These are phyloP conservation scores for Penicillium sp. DNA, from an alignment of 2,329 filamentous ascomycete species.

Conservation along the genomic window DNA sequence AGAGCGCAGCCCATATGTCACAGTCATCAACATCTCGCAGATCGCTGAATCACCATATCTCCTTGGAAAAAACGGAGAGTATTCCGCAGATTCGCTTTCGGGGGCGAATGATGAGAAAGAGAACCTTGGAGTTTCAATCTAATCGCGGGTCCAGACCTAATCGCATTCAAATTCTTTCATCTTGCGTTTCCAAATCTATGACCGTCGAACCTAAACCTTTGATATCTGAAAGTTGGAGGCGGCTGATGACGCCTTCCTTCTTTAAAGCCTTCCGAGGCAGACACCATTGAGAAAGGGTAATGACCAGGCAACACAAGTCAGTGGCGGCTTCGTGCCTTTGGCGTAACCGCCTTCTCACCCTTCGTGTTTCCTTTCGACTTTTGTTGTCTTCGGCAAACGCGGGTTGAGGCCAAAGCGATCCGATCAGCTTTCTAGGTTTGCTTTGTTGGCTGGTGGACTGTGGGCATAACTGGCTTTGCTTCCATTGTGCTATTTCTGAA, in stretches of 20 bases:
- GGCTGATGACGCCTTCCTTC: conserved; percentile 4
- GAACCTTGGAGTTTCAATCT: background rate
- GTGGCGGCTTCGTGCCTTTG: conserved; percentile 7
- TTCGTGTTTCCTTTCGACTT: conserved; percentile 4
- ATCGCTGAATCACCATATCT: background rate
- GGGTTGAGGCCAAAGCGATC: background rate
- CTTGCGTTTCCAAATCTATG: background rate
- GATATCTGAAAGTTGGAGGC: background rate
- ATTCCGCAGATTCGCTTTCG: background rate
- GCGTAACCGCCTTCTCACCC: conserved; percentile 5
- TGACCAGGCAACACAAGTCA: conserved; percentile 7
- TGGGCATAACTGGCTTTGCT: background rate
- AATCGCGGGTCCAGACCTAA: background rate
- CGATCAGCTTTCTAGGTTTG: background rate
- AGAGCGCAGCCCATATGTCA: conserved; percentile 2
- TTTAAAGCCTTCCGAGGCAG: background rate
- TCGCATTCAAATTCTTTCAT: background rate
- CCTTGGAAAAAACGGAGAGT: background rate
- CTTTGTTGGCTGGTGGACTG: background rate
- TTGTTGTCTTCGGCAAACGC: conserved; percentile 5
- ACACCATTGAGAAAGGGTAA: background rate
- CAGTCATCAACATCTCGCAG: conserved; percentile 9
- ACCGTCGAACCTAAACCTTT: background rate
- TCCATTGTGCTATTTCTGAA: background rate
- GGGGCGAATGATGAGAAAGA: background rate